These are phyloP conservation scores for Starmerella bombi DNA, from an alignment of 805 yeast species.

Conservation along the genomic window DNA sequence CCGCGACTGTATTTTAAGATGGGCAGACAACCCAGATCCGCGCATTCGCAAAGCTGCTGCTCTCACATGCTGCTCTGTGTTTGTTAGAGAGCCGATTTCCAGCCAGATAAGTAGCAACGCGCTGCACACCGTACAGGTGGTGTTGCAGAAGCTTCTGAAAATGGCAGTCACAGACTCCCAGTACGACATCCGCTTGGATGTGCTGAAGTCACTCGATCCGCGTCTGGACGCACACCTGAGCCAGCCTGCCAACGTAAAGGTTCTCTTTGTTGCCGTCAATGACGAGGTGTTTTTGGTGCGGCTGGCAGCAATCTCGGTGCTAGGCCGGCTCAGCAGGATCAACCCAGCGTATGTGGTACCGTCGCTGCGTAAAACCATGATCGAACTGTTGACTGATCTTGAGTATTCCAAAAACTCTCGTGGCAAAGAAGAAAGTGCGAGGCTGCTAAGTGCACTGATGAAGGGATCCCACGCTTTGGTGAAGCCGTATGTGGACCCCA, in stretches of 20 bases:
- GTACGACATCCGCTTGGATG: conserved; percentile 72
- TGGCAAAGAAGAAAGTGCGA: conserved; percentile 78
- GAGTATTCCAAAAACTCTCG: conserved; percentile 67
- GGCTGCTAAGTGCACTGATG: conserved; percentile 57
- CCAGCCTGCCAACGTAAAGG: conserved; percentile 78
- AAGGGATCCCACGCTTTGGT: conserved; percentile 70
- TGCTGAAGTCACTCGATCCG: conserved; percentile 56
- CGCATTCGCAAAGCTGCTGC: conserved; percentile 77
- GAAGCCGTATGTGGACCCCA: conserved; percentile 80
- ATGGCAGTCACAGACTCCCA: conserved; percentile 80
- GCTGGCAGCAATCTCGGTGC: conserved; percentile 58
- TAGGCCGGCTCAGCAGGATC: conserved; percentile 71
- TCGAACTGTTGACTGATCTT: conserved; percentile 72
- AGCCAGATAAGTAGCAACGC: conserved; percentile 71
- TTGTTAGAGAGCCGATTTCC: conserved; percentile 69
- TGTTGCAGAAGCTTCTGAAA: conserved; percentile 64
- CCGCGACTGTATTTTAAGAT: conserved; percentile 66
- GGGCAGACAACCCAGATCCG: conserved; percentile 67
- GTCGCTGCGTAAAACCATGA: conserved; percentile 68
- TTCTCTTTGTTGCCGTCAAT: conserved; percentile 75
- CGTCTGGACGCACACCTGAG: conserved; percentile 83
- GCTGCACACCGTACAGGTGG: conserved; percentile 69
- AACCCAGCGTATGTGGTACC: conserved; percentile 97
- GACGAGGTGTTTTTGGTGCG: conserved; percentile 82
- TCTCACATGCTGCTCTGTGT: conserved; percentile 64